Conservation (phyloP, 2,329 filamentous ascomycete species). For the Aureobasidium sp. region DNA sequence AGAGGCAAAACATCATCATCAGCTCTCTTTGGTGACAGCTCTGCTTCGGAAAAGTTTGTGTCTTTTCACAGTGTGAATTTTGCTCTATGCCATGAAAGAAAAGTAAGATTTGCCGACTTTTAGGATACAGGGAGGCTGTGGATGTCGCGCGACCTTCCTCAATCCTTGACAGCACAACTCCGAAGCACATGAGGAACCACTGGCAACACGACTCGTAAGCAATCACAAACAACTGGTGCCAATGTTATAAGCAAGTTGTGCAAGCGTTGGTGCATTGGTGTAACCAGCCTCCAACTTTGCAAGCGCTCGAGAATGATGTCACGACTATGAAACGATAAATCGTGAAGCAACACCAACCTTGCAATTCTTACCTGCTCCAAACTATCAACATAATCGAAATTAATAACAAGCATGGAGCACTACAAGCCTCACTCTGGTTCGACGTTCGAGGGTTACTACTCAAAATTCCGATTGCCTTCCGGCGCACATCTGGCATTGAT, state of each 20-base stretch:
- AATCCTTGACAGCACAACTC: not conserved
- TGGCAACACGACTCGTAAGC: not conserved
- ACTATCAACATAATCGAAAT: not conserved
- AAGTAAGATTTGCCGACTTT: too few relatives aligned
- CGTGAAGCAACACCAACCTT: not conserved
- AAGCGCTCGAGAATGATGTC: constrained; percentile 3
- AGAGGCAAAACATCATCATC: too few relatives aligned
- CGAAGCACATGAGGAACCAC: not conserved
- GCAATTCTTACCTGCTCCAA: not conserved
- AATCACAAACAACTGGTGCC: not conserved
- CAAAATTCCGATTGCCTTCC: constrained; percentile 42
- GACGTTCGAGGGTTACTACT: constrained; percentile 46
- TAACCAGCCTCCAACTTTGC: not conserved
- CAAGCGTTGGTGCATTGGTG: not conserved
- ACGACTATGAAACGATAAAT: constrained; percentile 2
- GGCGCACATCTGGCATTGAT: constrained; percentile 42
- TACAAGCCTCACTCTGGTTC: constrained; percentile 36
- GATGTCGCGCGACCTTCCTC: too few relatives aligned
- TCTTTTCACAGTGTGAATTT: too few relatives aligned
- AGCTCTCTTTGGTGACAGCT: too few relatives aligned
- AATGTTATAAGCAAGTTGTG: not conserved
- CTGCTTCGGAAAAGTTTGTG: too few relatives aligned
- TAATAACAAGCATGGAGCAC: constrained; percentile 16
- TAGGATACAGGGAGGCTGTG: too few relatives aligned
- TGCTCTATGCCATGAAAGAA: too few relatives aligned